These are phyloP conservation scores for Orbilia oligospora DNA, from an alignment of 2,329 filamentous ascomycete genomes.

Conservation along the genomic window DNA sequence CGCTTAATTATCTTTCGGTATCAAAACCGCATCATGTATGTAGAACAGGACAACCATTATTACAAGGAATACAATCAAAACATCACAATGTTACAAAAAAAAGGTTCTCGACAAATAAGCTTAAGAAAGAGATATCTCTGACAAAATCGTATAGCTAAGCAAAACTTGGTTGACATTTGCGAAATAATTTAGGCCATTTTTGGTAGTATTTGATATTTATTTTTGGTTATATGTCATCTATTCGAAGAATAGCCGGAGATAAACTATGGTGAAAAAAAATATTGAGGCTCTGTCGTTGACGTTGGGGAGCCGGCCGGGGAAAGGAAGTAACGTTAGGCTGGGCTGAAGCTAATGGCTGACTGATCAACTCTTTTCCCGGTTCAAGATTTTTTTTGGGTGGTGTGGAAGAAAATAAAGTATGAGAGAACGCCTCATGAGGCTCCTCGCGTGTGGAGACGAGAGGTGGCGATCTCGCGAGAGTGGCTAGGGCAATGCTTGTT, in stretches of 20 bases:
- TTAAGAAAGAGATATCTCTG: neutral
- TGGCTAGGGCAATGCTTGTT: constrained; percentile 19
- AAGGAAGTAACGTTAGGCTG: constrained; percentile 44
- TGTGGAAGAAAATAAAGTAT: constrained; percentile 16
- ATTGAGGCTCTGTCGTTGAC: constrained; percentile 55
- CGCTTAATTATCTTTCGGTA: constrained; percentile 26
- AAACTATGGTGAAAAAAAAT: neutral
- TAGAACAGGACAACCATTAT: constrained; percentile 36
- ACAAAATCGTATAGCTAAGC: neutral
- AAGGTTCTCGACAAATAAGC: neutral
- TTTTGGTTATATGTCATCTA: neutral
- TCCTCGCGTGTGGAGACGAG: constrained; percentile 16
- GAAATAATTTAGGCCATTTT: constrained; percentile 11
- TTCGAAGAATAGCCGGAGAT: neutral
- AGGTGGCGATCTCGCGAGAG: constrained; percentile 42
- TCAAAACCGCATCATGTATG: constrained; percentile 42
- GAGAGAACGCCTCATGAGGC: constrained; percentile 52
- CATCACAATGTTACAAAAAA: constrained; percentile 26
- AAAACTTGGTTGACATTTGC: neutral
- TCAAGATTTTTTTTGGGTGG: neutral
- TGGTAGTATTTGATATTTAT: constrained; percentile 35
- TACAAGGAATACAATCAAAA: neutral
- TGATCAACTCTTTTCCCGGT: constrained; percentile 10
- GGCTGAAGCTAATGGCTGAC: constrained; percentile 42
- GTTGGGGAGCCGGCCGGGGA: constrained; percentile 20